Conservation (phyloP, 139 green algal species). For the Chlorella sp. region DNA sequence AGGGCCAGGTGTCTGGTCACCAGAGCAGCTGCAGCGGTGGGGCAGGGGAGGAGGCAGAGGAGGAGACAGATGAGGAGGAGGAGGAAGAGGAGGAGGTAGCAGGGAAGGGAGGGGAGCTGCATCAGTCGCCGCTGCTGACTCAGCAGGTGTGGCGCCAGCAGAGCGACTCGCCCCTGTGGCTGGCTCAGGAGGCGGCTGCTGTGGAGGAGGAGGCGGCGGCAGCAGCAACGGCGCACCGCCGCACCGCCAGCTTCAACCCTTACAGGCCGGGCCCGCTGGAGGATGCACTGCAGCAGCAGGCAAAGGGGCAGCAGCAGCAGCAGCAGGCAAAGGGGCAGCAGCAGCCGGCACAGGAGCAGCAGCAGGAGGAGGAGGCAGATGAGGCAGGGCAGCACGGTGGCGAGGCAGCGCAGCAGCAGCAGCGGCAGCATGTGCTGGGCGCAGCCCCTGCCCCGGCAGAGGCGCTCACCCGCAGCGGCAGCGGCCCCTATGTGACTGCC, state of each 20-base stretch:
- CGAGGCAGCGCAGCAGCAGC: not conserved
- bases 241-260: not conserved
- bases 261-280: slow-evolving; percentile 8
- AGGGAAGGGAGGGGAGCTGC: not conserved
- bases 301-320: not conserved
- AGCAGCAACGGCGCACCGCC: not conserved
- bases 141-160: not conserved
- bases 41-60: slow-evolving; percentile 1
- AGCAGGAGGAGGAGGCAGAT: no score
- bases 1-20: no score
- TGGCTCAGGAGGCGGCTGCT: not conserved
- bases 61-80: not conserved
- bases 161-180: slow-evolving; percentile 12
- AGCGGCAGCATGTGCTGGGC: not conserved
- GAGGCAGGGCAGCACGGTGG: no score
- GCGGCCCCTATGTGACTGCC: not conserved
- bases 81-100: not conserved
- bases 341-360: not conserved
- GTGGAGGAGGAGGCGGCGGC: not conserved
- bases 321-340: not conserved
- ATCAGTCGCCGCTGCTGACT: not conserved
- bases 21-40: not conserved
- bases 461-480: not conserved
- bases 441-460: not conserved
- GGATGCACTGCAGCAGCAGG: not conserved